Percentiles rank a stretch among this genome's conserved stretches.
Evolutionary conservation across 768 basidiomycete genomes (phyloP).

Genomic region (Serendipita indica): DNA sequence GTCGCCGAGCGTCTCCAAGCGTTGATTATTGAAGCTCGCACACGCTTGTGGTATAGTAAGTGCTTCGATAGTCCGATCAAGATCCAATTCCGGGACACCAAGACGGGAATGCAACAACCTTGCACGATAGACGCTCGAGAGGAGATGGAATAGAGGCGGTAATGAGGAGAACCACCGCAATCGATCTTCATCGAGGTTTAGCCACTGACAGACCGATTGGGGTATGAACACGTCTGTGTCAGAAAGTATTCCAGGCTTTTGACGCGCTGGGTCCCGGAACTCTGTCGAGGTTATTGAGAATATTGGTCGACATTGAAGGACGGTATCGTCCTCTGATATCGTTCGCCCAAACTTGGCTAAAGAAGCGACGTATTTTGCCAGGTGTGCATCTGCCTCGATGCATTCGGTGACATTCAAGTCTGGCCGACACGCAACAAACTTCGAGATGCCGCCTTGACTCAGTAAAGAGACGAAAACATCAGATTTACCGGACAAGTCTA

Average conservation of each 20-base stretch:
- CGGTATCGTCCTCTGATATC: constrained; percentile 42
- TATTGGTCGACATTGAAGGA: constrained; percentile 41
- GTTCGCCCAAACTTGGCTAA: constrained; percentile 26
- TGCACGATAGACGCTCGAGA: constrained; percentile 52
- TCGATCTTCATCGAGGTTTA: constrained; percentile 37
- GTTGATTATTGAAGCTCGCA: constrained; percentile 64
- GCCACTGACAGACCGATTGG: constrained; percentile 35
- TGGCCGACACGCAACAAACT: not conserved
- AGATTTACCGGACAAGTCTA: not conserved
- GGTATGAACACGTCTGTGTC: constrained; percentile 22
- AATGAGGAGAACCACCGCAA: constrained; percentile 40
- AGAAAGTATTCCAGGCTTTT: constrained; percentile 22
- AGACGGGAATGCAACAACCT: constrained; percentile 37
- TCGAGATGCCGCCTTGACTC: not conserved
- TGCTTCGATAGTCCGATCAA: constrained; percentile 51
- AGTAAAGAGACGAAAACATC: not conserved
- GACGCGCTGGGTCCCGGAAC: constrained; percentile 21
- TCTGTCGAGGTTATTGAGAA: not conserved
- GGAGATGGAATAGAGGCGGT: constrained; percentile 50
- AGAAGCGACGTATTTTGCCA: constrained; percentile 25
- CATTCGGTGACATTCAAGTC: constrained; percentile 22
- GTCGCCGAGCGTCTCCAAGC: constrained; percentile 78
- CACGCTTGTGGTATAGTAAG: constrained; percentile 54
- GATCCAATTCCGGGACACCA: constrained; percentile 42
- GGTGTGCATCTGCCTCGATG: constrained; percentile 31